A percentile compares a stretch with the other conserved stretches of the same genome.
Evolutionary conservation across 1,284 basidiomycete species (phyloP).

Genomic region (Chondrostereum purpureum): DNA sequence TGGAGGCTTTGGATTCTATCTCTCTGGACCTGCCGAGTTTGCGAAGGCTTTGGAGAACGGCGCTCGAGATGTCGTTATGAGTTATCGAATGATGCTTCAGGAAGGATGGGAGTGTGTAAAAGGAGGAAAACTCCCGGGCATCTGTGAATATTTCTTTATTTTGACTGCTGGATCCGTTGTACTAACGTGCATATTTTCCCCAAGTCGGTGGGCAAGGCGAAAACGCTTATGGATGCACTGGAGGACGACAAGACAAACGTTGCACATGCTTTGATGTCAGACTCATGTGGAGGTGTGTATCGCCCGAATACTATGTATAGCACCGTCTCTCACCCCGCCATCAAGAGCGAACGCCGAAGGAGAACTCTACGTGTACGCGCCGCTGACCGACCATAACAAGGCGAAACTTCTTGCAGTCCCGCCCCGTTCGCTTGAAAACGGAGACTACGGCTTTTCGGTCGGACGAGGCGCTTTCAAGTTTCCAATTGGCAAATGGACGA

Average conservation of each 20-base stretch:
- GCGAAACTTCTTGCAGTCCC: conserved; percentile 39
- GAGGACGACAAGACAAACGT: conserved; percentile 47
- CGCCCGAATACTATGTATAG: not conserved
- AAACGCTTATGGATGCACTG: conserved; percentile 52
- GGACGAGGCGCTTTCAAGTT: conserved; percentile 49
- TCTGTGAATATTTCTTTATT: conserved; percentile 36
- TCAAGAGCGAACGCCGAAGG: conserved; percentile 38
- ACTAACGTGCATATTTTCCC: not conserved
- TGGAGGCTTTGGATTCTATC: conserved; percentile 59
- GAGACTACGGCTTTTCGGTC: conserved; percentile 55
- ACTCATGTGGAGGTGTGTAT: conserved; percentile 55
- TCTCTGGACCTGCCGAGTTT: conserved; percentile 42
- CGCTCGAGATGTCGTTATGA: conserved; percentile 44
- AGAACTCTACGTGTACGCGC: conserved; percentile 56
- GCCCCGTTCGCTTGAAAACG: conserved; percentile 40
- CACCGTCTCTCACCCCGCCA: not conserved
- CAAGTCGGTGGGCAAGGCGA: conserved; percentile 50
- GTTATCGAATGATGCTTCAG: conserved; percentile 55
- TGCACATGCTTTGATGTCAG: conserved; percentile 56
- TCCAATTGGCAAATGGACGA: conserved; percentile 47
- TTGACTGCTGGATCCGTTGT: not conserved
- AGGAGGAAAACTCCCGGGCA: conserved; percentile 61
- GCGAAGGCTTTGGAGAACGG: conserved; percentile 23
- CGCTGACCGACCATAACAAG: conserved; percentile 36
- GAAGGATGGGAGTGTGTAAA: conserved; percentile 52